phyloP scores from a whole-genome alignment of 2,329 filamentous ascomycete genomes.

The Fusarium udum region DNA sequence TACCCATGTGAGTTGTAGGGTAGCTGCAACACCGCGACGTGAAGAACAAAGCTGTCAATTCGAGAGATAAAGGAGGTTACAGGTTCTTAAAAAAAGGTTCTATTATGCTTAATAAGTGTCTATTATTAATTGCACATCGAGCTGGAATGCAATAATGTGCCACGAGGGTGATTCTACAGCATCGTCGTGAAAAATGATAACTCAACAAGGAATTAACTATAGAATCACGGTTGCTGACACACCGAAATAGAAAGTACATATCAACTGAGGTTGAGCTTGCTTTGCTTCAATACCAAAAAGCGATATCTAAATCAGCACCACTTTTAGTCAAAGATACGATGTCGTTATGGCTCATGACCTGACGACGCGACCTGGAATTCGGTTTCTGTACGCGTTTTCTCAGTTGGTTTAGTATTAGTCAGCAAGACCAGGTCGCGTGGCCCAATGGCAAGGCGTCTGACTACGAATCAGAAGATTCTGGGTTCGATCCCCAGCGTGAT shows the following conservation, averaged over 20 bases:
- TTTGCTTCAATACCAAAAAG: too few species aligned
- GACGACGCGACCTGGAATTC: fast-evolving
- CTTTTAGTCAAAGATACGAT: background rate
- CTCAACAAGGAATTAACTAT: too few species aligned
- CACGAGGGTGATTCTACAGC: background rate
- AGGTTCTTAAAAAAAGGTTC: fast-evolving
- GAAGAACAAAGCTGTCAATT: background rate
- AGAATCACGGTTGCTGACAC: too few species aligned
- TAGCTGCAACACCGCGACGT: background rate
- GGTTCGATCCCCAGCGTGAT: slow-evolving; percentile 35
- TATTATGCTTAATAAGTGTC: fast-evolving
- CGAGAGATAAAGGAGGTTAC: too few species aligned
- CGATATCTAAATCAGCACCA: too few species aligned
- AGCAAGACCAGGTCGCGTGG: slow-evolving; percentile 16
- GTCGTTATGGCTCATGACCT: background rate
- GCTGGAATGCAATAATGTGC: fast-evolving
- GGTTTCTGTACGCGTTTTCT: background rate
- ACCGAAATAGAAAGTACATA: too few species aligned
- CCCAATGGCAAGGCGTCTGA: slow-evolving; percentile 35
- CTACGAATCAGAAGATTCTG: slow-evolving; percentile 37
- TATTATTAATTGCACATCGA: too few species aligned
- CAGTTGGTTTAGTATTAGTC: background rate
- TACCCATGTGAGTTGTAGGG: background rate
- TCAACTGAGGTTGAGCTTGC: too few species aligned
- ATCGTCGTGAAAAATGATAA: background rate